Percentiles rank a stretch among this genome's conserved stretches.
Conservation (phyloP, 306 rosid genomes). For the Rosa persica region DNA sequence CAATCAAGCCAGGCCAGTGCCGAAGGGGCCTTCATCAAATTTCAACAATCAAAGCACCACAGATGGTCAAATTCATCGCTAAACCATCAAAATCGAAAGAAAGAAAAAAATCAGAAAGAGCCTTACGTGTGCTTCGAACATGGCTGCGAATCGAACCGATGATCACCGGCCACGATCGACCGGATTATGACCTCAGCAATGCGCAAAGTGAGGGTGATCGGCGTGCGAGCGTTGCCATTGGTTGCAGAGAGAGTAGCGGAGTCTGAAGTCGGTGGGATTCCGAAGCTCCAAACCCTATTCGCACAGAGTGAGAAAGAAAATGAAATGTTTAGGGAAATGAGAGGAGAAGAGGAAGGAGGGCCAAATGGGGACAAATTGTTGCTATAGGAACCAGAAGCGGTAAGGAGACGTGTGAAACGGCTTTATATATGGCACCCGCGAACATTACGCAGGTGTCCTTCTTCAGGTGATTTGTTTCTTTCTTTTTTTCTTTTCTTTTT, state of each 20-base stretch:
- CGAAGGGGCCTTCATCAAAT: neutral
- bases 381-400: neutral
- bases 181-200: constrained; percentile 28
- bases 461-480: constrained; percentile 8
- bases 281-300: neutral
- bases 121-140: constrained; percentile 98
- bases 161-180: constrained; percentile 16
- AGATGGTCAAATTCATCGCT: neutral
- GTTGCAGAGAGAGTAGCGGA: neutral
- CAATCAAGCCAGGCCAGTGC: neutral
- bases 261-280: neutral
- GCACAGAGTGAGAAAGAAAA: neutral
- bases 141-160: constrained; percentile 44
- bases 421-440: neutral
- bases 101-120: constrained; percentile 2
- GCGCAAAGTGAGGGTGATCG: constrained; percentile 25
- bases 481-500: neutral
- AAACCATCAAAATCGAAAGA: neutral
- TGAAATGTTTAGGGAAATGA: too few species aligned
- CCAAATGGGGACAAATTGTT: neutral
- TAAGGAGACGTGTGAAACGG: neutral
- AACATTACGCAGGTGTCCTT: neutral
- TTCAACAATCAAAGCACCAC: neutral
- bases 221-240: constrained; percentile 19
- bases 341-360: neutral